Evolutionary conservation across 106 monocot species (phyloP).

Genomic region (Agapanthus africanus): DNA sequence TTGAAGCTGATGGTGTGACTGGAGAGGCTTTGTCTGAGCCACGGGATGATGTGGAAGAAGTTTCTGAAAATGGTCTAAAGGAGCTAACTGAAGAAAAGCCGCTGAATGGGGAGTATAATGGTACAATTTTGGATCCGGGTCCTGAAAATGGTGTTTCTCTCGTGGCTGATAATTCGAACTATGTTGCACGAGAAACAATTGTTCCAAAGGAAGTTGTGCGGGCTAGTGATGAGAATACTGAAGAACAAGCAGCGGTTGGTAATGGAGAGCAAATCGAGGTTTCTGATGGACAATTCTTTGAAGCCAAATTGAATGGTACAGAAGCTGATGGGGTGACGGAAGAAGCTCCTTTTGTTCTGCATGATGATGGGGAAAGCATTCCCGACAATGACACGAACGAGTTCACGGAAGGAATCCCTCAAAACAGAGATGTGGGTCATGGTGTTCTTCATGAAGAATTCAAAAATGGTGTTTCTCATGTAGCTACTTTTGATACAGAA

Average conservation of each 20-base stretch:
- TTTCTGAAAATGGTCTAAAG: neutral
- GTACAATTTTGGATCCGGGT: too few relatives aligned
- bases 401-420: neutral
- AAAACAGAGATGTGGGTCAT: too few relatives aligned
- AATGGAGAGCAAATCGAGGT: too few relatives aligned
- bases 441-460: too few relatives aligned
- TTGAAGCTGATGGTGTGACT: neutral
- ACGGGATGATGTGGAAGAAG: slow-evolving; percentile 10
- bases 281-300: neutral
- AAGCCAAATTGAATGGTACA: neutral
- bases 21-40: neutral
- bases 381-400: neutral
- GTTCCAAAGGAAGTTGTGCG: too few relatives aligned
- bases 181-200: neutral
- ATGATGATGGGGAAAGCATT: slow-evolving; percentile 12
- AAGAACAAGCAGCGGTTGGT: too few relatives aligned
- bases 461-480: too few relatives aligned
- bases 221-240: too few relatives aligned
- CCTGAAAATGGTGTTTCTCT: too few relatives aligned
- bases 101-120: too few relatives aligned
- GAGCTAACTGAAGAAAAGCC: neutral
- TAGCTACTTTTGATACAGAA: neutral
- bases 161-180: neutral
- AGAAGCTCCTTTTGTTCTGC: neutral
- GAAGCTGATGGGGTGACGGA: neutral